phyloP scores from a whole-genome alignment of 2,329 filamentous ascomycete species.

The Cladophialophora immunda region DNA sequence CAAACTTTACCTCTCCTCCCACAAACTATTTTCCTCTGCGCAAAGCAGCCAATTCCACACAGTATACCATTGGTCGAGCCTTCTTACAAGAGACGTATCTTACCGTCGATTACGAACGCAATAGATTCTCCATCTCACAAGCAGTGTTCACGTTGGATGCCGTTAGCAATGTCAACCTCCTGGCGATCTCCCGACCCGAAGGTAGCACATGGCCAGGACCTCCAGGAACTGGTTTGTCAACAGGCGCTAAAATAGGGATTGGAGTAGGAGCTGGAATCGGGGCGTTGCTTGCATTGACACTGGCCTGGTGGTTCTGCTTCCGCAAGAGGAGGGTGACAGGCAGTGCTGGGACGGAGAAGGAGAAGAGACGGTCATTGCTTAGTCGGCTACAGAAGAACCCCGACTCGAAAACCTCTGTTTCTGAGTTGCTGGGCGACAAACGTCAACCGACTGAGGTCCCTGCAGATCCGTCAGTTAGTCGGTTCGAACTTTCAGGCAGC shows the following conservation, averaged over 20 bases:
- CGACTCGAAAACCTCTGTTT: constrained; percentile 35
- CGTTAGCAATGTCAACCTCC: constrained; percentile 64
- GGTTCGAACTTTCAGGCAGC: constrained; percentile 39
- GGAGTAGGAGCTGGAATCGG: constrained; percentile 40
- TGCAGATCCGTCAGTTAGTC: constrained; percentile 38
- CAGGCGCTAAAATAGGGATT: constrained; percentile 44
- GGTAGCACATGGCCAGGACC: constrained; percentile 38
- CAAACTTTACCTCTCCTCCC: constrained; percentile 39
- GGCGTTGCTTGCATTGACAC: constrained; percentile 31
- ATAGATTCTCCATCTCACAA: constrained; percentile 48
- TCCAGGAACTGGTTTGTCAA: constrained; percentile 37
- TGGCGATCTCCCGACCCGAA: constrained; percentile 39
- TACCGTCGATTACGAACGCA: constrained; percentile 49
- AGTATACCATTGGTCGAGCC: constrained; percentile 50
- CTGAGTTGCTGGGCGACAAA: constrained; percentile 42
- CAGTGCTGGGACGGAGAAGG: constrained; percentile 22
- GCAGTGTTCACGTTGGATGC: constrained; percentile 44
- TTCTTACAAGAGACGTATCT: constrained; percentile 55
- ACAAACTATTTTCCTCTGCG: constrained; percentile 52
- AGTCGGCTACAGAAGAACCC: constrained; percentile 28
- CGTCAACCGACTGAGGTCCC: constrained; percentile 42
- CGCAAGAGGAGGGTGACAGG: constrained; percentile 21
- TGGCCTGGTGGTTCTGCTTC: constrained; percentile 37
- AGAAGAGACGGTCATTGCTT: constrained; percentile 33
- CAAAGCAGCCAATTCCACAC: constrained; percentile 45